These are phyloP conservation scores for Leccinum rimulosum DNA, from an alignment of 768 basidiomycete genomes.

Conservation along the genomic window DNA sequence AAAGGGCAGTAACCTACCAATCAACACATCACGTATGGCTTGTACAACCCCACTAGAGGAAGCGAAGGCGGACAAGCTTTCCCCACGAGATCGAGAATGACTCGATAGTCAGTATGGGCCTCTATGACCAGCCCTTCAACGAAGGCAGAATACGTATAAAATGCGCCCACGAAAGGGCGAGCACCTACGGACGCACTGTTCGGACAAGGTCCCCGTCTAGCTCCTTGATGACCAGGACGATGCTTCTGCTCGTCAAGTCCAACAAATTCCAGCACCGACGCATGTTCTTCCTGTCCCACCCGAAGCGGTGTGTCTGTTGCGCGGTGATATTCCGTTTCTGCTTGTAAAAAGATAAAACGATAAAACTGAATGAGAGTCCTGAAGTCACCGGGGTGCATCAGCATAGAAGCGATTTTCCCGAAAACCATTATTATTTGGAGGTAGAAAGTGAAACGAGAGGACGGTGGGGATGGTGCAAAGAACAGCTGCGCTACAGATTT, in stretches of 20 bases:
- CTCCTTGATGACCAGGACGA: conserved; percentile 91
- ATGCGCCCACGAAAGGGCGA: neutral
- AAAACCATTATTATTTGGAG: conserved; percentile 33
- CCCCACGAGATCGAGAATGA: neutral
- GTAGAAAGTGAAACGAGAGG: neutral
- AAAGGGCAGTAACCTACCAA: neutral
- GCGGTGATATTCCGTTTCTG: conserved; percentile 78
- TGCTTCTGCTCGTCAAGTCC: conserved; percentile 86
- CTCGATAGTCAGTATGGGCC: neutral
- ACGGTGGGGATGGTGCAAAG: neutral
- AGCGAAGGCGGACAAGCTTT: neutral
- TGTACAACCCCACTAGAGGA: neutral
- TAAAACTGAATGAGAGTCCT: conserved; percentile 80
- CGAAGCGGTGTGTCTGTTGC: conserved; percentile 71
- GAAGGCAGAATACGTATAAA: neutral
- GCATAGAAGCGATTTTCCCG: conserved; percentile 53
- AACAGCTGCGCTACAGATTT: neutral
- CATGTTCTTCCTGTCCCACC: conserved; percentile 91
- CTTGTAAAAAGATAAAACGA: conserved; percentile 60
- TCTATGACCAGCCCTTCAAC: neutral
- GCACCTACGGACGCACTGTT: conserved; percentile 55
- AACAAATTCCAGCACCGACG: conserved; percentile 85
- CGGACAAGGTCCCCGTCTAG: conserved; percentile 92
- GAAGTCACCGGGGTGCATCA: conserved; percentile 83
- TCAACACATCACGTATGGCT: neutral